Conservation (phyloP, 345 rosid genomes). For the Reutealis trisperma region DNA sequence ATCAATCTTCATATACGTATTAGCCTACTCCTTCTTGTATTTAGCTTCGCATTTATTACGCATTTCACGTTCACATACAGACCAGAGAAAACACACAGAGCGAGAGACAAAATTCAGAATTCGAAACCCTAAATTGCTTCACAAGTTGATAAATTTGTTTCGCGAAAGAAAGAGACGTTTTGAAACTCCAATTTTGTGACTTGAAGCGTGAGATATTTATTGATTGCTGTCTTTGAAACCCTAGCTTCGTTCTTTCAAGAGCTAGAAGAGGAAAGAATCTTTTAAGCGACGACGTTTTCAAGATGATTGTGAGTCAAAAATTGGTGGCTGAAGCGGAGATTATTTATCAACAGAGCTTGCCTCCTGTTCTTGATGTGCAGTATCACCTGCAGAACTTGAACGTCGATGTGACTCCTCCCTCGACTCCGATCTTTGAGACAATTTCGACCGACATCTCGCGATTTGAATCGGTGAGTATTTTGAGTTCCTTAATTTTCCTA, state of each 20-base stretch:
- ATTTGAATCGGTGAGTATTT: conserved; percentile 47
- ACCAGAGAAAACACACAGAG: not conserved
- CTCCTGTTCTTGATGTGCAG: conserved; percentile 36
- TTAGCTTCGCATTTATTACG: not conserved
- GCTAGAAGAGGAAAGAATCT: not conserved
- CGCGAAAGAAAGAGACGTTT: not conserved
- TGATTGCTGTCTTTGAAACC: not conserved
- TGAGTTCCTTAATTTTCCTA: not conserved
- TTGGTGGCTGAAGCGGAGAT: conserved; percentile 46
- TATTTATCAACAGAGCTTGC: conserved; percentile 23
- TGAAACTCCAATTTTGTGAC: not conserved
- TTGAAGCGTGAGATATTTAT: not conserved
- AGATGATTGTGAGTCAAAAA: conserved; percentile 36
- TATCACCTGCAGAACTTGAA: conserved; percentile 31
- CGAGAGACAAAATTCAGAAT: not conserved
- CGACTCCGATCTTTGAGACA: conserved; percentile 37
- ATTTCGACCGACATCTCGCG: conserved; percentile 43
- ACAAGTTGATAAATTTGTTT: not conserved
- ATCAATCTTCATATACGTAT: too few relatives aligned
- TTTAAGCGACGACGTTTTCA: conserved; percentile 1
- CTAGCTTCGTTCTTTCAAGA: not conserved
- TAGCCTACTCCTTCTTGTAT: too few relatives aligned
- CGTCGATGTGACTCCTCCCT: conserved; percentile 34
- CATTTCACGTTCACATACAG: not conserved
- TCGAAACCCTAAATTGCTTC: conserved; percentile 5